These are phyloP conservation scores for Xylaria sp. DNA, from an alignment of 2,329 filamentous ascomycete species.

Conservation along the genomic window DNA sequence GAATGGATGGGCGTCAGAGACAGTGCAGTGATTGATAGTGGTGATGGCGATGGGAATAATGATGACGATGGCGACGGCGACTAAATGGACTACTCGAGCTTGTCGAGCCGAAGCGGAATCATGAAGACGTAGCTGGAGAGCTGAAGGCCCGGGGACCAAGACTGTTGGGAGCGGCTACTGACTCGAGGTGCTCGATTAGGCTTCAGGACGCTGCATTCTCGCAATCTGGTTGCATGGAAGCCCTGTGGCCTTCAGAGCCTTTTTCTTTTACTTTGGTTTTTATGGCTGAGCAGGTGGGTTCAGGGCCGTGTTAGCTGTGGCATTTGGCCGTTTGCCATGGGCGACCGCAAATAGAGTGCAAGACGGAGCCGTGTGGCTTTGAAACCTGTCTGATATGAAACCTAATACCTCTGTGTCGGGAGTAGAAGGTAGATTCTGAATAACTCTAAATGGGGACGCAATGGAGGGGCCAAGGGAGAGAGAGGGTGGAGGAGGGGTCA, in stretches of 20 bases:
- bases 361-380: slow-evolving; percentile 33
- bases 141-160: neutral
- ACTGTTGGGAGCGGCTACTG: slow-evolving; percentile 31
- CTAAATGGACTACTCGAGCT: slow-evolving; percentile 25
- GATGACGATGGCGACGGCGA: slow-evolving; percentile 16
- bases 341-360: slow-evolving; percentile 18
- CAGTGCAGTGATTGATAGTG: neutral
- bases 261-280: neutral
- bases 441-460: slow-evolving; percentile 23
- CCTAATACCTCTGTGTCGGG: slow-evolving; percentile 16
- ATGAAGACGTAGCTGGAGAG: slow-evolving; percentile 34
- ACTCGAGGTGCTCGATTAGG: slow-evolving; percentile 31
- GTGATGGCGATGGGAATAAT: neutral
- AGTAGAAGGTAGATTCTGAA: neutral
- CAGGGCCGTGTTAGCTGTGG: slow-evolving; percentile 21
- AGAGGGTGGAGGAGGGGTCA: neutral
- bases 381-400: slow-evolving; percentile 32
- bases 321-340: slow-evolving; percentile 36
- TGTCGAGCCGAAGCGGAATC: slow-evolving; percentile 31
- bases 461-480: slow-evolving; percentile 13
- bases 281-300: slow-evolving; percentile 3
- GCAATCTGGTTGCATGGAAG: slow-evolving; percentile 23
- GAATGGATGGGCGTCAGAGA: neutral
- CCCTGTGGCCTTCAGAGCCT: slow-evolving; percentile 5
- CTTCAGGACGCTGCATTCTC: slow-evolving; percentile 22